Conservation (phyloP, 164 flowering plant species). For the Aristolochia fimbriata region DNA sequence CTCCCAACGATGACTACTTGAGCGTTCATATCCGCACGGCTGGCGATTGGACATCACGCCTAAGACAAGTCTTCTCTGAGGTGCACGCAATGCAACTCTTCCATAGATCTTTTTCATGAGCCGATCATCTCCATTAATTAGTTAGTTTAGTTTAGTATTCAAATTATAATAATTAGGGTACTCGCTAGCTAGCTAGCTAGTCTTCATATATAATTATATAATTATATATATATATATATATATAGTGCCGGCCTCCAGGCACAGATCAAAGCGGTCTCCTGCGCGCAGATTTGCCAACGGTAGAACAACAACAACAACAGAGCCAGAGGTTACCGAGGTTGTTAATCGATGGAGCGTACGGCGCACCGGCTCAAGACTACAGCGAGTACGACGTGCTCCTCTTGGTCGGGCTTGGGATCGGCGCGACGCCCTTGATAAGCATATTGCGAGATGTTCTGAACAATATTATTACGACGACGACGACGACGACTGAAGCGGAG, state of each 20-base stretch:
- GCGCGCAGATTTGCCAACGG: slow-evolving; percentile 34
- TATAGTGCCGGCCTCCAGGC: slow-evolving; percentile 44
- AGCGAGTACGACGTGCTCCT: slow-evolving; percentile 49
- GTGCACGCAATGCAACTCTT: slow-evolving; percentile 16
- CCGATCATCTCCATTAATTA: too few species aligned
- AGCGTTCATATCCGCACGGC: slow-evolving; percentile 53
- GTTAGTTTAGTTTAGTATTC: too few species aligned
- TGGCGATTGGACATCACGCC: slow-evolving; percentile 67
- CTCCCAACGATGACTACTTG: slow-evolving; percentile 58
- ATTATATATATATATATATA: too few species aligned
- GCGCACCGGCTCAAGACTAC: slow-evolving; percentile 73
- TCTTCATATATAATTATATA: too few species aligned
- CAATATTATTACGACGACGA: too few species aligned
- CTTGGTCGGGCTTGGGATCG: slow-evolving; percentile 83
- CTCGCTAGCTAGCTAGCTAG: too few species aligned
- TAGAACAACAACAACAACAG: too few species aligned
- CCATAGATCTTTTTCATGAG: too few species aligned
- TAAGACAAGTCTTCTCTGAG: slow-evolving; percentile 40
- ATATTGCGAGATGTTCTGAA: slow-evolving; percentile 70
- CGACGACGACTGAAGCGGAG: too few species aligned
- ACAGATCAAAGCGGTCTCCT: slow-evolving; percentile 50
- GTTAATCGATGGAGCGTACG: slow-evolving; percentile 55
- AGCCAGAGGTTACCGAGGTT: slow-evolving; percentile 38
- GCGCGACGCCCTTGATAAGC: slow-evolving; percentile 90
- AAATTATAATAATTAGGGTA: too few species aligned